Conservation (phyloP, 2,329 filamentous ascomycete species). For the Madurella mycetomatis region DNA sequence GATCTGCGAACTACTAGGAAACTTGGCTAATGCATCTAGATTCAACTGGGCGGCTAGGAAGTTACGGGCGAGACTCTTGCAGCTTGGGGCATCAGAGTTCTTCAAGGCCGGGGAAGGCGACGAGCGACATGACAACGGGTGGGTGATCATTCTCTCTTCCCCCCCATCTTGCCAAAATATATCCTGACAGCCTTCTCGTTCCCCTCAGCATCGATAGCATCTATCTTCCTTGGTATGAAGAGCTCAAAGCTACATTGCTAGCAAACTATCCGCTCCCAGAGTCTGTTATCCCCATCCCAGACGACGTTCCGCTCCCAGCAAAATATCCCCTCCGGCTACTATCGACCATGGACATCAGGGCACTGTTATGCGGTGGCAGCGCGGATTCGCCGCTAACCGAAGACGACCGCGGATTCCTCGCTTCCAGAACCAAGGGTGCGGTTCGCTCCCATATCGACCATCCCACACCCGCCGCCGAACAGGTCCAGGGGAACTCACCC, state of each 20-base stretch:
- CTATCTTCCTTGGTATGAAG: conserved; percentile 72
- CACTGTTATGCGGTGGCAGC: neutral
- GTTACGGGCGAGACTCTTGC: conserved; percentile 74
- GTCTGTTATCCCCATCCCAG: conserved; percentile 65
- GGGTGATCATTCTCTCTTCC: conserved; percentile 34
- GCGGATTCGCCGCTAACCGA: neutral
- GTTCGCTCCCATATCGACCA: conserved; percentile 23
- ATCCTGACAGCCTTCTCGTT: neutral
- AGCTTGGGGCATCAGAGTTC: conserved; percentile 75
- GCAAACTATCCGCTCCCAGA: conserved; percentile 64
- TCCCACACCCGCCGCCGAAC: conserved; percentile 16
- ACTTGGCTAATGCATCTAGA: conserved; percentile 38
- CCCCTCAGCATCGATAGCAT: conserved; percentile 67
- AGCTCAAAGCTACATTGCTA: conserved; percentile 62
- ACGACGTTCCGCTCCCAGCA: conserved; percentile 68
- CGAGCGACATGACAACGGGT: conserved; percentile 91
- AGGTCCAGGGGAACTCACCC: conserved; percentile 23
- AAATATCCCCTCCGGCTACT: conserved; percentile 51
- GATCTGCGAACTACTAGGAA: neutral
- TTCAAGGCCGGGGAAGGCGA: conserved; percentile 82
- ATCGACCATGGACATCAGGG: conserved; percentile 9
- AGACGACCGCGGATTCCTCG: conserved; percentile 16
- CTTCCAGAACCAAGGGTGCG: conserved; percentile 22
- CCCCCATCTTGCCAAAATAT: neutral
- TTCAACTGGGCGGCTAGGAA: conserved; percentile 94